Percentiles rank a stretch among this genome's conserved stretches.
Evolutionary conservation across 352 stramenopile genomes (phyloP).

Genomic region (Globisporangium rhizosaccharum): DNA sequence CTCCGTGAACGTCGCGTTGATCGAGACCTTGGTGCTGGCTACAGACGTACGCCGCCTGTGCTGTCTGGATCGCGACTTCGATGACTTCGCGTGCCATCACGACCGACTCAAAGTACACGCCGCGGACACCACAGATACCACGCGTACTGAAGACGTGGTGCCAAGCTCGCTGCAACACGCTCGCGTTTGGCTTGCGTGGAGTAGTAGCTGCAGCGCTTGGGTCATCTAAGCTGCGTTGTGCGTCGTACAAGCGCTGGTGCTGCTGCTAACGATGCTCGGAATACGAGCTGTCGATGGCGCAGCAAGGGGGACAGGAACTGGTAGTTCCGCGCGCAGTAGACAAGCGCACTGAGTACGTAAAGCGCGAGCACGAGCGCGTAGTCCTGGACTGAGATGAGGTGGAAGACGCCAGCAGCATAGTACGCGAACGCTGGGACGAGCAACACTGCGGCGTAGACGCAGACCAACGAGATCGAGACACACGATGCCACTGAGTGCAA

Average conservation of each 20-base stretch:
- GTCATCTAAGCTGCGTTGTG: no score
- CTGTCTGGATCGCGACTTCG: constrained; percentile 18
- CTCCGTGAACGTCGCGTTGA: constrained; percentile 11
- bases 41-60: constrained; percentile 13
- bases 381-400: constrained; percentile 3
- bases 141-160: not conserved
- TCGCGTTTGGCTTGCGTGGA: no score
- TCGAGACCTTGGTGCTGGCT: constrained; percentile 13
- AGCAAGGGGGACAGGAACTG: constrained; percentile 2
- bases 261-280: not conserved
- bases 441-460: constrained; percentile 10
- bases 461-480: no score
- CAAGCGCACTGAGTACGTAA: not conserved
- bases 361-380: constrained; percentile 8
- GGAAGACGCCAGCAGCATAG: constrained; percentile 13
- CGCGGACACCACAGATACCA: constrained; percentile 7
- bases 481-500: no score
- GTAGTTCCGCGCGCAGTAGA: not conserved
- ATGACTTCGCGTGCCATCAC: constrained; percentile 15
- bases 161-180: not conserved
- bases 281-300: not conserved
- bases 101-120: constrained; percentile 19
- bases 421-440: constrained; percentile 12
- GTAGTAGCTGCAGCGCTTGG: no score
- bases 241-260: not conserved